Evolutionary conservation across 768 basidiomycete genomes (phyloP), one percentile per base, ranked within the genome.

Genomic region (Serendipita vermifera): DNA sequence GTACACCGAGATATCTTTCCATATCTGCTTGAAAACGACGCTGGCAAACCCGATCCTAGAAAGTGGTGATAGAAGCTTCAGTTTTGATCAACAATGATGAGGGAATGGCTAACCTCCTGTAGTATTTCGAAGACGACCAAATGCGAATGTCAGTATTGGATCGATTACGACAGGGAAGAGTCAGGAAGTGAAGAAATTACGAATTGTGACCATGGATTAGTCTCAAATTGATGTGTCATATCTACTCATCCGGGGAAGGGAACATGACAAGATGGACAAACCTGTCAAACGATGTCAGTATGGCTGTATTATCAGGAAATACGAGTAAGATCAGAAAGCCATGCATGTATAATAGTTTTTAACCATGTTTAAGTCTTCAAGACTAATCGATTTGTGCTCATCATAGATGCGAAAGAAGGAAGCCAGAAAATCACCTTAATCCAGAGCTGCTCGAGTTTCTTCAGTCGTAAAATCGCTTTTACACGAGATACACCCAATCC

Each of bases 371-470:
- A 60, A 64, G 83, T 88, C 88, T 88, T 83, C 69, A 89, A 89
- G 87, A 93, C 88, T 92, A 93, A 93, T 92, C 90, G 83, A 76
- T 77, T 70, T 77, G 70, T 69, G 69, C 71, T 78, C 76, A 76
- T 80, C 83, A 81, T 77, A 55, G 39, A 61, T 59, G 56, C 51
- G 58, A 38, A 71, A 70, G 66, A 63, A n/a, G 61, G 46, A 46
- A 41, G n/a, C n/a, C 33, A 62, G 53, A 59, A 33, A 73, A 79
- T 64, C 64, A 85, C 87, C 84, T 86, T 79, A 64, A 72, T 69
- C 84, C 81, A 86, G 54, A 74, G 70, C 53, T 71, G 68, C 65
- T 92, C 89, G 61, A 87, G 70, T 33, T 82, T 82, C 67, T 93
- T 91, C 60, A 94, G 69, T 29, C 87, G 76, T 33, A 94, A 67